Evolutionary conservation across 2,329 filamentous ascomycete species (phyloP), one percentile per base, ranked within the genome.

Genomic region (Colletotrichum kahawae): DNA sequence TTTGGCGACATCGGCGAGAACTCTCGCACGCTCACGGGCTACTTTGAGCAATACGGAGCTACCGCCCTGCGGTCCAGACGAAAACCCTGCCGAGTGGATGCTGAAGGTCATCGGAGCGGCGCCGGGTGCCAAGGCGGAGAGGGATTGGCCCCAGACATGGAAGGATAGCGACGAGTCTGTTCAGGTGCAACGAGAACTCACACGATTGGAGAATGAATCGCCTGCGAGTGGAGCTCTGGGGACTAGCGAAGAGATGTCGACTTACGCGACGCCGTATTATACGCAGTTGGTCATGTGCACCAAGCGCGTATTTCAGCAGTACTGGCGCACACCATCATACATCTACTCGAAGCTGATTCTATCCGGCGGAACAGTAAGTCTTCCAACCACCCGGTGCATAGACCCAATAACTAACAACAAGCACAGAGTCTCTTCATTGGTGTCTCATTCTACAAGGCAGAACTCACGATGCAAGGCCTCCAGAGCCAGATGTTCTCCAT

Each of bases 321-420:
- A 95, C 86, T 96, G 94, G 93, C 90, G 94, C 63, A 94, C 90
- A 1, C 94, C 94, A 0, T 87, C 89, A 2, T 96, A 95, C 84
- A 93, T 96, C 79, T 95, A 94, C 84, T 90, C 92, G 67, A 95
- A 95, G 84, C 78, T 89, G 1, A 82, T 88, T 2, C 88, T 95
- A 34, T 91, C 89, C 75, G 84, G 89, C 34, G 80, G 87, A 24
- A 76, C 80, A 18, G 81, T 77, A 75, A 64, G 77, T 78, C 21
- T 38, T 4, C 4, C 5, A 18, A 36, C 1, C 59, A 43, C 16
- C 9, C 0, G 1, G 24, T 18, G 43, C 13, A 33, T 24, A 0
- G 24, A 0, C n/a, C 3, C 10, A 1, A 2, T 18, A 36, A 1
- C n/a, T 33, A 27, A 57, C 4, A 5, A 12, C 6, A 13, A 14